Conservation (phyloP, 108 stramenopile species). For the Conticribra weissflogii region DNA sequence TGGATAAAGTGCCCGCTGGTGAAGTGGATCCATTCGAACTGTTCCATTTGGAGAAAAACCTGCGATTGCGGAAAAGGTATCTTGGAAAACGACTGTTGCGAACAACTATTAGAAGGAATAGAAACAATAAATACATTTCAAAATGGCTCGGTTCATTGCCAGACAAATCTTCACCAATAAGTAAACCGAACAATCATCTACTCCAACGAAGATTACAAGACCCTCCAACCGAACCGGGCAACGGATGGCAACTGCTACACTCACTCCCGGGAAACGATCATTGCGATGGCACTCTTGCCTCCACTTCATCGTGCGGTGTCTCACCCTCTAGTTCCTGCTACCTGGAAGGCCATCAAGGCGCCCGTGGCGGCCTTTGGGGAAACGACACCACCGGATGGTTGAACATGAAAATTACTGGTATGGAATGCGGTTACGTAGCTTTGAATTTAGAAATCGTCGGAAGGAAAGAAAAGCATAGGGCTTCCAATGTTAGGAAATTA, state of each 20-base stretch:
- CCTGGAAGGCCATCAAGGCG: conserved; percentile 74
- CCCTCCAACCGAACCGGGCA: too few relatives aligned
- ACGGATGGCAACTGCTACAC: conserved; percentile 66
- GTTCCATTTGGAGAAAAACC: conserved; percentile 34
- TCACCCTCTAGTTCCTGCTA: conserved; percentile 52
- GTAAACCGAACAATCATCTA: too few relatives aligned
- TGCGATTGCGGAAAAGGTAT: neutral
- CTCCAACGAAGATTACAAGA: too few relatives aligned
- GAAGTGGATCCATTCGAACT: conserved; percentile 70
- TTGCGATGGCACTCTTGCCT: conserved; percentile 75
- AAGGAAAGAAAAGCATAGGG: neutral
- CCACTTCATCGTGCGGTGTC: conserved; percentile 50
- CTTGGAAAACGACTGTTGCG: neutral
- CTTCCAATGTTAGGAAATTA: neutral
- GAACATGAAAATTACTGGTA: conserved; percentile 51
- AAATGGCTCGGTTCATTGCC: too few relatives aligned
- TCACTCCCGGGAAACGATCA: conserved; percentile 60
- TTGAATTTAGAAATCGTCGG: conserved; percentile 61
- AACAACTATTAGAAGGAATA: conserved; percentile 7
- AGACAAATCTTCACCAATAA: too few relatives aligned
- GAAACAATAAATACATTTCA: too few relatives aligned
- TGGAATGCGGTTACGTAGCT: conserved; percentile 76
- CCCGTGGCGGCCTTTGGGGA: conserved; percentile 67
- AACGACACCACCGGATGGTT: conserved; percentile 79
- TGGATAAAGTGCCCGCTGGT: conserved; percentile 54